Conservation (phyloP, 2,329 filamentous ascomycete genomes). For the Penicillium janthinellum region DNA sequence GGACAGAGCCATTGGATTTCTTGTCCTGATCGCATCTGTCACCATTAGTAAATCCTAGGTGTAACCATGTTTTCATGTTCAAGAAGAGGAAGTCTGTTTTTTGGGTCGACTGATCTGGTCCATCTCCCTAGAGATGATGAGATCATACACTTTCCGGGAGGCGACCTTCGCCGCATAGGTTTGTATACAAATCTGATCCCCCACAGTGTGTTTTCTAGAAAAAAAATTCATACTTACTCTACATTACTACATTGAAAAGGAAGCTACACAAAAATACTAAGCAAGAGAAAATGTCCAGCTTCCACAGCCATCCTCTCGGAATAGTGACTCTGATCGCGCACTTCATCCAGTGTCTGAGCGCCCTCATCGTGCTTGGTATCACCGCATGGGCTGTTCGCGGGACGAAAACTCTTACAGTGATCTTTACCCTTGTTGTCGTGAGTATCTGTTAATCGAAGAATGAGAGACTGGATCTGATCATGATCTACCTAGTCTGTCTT, state of each 20-base stretch:
- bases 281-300: conserved; percentile 7
- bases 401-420: conserved; percentile 23
- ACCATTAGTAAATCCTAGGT: no score
- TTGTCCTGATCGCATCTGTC: no score
- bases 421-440: conserved; percentile 21
- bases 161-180: not conserved
- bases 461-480: not conserved
- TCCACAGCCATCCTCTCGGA: conserved; percentile 14
- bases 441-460: not conserved
- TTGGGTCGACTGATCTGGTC: not conserved
- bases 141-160: conserved; percentile 3
- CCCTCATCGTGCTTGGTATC: conserved; percentile 24
- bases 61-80: no score
- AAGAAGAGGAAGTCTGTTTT: not conserved
- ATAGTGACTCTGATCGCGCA: conserved; percentile 13
- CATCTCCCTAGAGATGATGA: not conserved
- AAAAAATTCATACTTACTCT: not conserved
- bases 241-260: not conserved
- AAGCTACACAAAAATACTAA: not conserved
- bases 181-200: not conserved
- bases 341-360: conserved; percentile 15
- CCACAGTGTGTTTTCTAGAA: not conserved
- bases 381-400: conserved; percentile 22
- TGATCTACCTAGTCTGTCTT: conserved; percentile 9
- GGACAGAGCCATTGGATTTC: no score